phyloP scores from a whole-genome alignment of 202 grass and related monocot species.

The Tripidium arundinaceum region DNA sequence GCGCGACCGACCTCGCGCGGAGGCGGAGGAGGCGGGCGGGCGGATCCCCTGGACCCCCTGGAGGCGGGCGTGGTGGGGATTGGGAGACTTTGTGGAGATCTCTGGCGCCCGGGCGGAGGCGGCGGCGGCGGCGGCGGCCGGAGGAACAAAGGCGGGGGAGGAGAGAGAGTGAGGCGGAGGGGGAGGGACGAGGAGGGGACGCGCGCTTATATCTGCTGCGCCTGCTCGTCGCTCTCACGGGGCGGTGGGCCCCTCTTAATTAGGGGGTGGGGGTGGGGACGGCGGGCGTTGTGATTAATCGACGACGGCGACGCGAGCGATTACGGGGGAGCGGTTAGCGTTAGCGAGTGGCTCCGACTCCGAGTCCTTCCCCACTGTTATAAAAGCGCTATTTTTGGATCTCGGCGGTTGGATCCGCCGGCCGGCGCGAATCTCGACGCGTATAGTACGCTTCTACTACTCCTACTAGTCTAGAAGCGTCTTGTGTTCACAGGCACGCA shows the following conservation, averaged over 20 bases:
- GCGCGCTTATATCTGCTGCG: slow-evolving; percentile 7
- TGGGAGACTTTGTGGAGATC: neutral
- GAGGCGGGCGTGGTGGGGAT: neutral
- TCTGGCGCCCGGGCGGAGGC: neutral
- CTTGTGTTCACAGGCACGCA: neutral
- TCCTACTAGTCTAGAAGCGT: neutral
- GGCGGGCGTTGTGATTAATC: neutral
- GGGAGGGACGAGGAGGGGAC: neutral
- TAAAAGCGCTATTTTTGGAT: neutral
- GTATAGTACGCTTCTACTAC: too few species aligned
- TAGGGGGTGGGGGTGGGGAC: too few species aligned
- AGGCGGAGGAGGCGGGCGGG: neutral
- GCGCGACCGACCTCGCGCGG: neutral
- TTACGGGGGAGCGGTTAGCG: neutral
- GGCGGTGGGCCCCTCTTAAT: neutral
- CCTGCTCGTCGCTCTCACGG: slow-evolving; percentile 11
- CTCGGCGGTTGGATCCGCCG: slow-evolving; percentile 21
- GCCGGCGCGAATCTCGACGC: slow-evolving; percentile 7
- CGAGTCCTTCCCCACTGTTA: neutral
- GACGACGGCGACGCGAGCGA: slow-evolving; percentile 3
- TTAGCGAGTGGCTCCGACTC: neutral
- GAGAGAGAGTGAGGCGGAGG: neutral
- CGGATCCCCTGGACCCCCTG: neutral
- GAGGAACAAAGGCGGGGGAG: neutral
- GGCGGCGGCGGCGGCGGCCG: neutral